Conservation (phyloP, 2,329 filamentous ascomycete genomes). For the Aspergillus calidoustus region DNA sequence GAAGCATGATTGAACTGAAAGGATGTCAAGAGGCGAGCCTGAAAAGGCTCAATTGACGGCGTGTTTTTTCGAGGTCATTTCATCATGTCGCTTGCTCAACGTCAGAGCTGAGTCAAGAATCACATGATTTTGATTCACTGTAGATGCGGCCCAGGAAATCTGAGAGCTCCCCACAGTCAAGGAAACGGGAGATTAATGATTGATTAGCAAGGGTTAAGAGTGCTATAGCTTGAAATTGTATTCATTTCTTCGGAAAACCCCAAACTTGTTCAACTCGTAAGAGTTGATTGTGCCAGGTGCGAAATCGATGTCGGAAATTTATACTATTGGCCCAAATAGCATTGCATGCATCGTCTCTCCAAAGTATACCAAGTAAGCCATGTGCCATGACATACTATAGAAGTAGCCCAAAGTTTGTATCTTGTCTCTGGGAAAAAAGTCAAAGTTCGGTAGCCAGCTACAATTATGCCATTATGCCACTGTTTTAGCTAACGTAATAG, state of each 20-base stretch:
- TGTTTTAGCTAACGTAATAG: conserved; percentile 1
- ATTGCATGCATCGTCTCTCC: neutral
- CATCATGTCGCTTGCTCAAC: neutral
- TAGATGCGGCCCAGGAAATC: too few species aligned
- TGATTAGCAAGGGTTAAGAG: too few species aligned
- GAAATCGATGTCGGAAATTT: neutral
- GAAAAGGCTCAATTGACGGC: neutral
- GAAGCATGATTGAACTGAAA: conserved; percentile 32
- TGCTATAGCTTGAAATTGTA: too few species aligned
- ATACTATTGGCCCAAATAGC: neutral
- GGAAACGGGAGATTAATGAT: too few species aligned
- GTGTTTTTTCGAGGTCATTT: neutral
- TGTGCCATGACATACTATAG: neutral
- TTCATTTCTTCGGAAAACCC: too few species aligned
- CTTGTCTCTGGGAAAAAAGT: neutral
- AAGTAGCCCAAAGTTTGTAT: neutral
- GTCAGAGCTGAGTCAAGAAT: neutral
- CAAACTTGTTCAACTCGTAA: neutral
- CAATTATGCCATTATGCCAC: neutral
- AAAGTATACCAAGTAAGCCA: neutral
- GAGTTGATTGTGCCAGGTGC: neutral
- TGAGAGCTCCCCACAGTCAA: neutral
- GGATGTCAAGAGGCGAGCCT: neutral
- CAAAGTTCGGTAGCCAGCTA: neutral
- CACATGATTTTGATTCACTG: neutral